Conservation (phyloP, 2,329 filamentous ascomycete genomes). For the Pseudogymnoascus sp. region DNA sequence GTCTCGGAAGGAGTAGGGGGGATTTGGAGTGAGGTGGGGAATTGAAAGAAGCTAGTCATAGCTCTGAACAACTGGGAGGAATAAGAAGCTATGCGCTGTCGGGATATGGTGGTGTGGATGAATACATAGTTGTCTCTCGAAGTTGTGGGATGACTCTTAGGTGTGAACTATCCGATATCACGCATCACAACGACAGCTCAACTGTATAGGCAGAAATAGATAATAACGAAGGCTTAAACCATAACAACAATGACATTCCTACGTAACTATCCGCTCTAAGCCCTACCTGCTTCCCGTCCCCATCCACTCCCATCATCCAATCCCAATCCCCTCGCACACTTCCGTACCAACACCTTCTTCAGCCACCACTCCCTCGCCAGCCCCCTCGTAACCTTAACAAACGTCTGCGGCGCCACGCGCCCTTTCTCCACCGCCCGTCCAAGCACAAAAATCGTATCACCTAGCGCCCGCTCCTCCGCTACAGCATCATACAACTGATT, state of each 20-base stretch:
- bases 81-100: neutral
- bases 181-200: neutral
- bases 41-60: neutral
- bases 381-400: slow-evolving; percentile 69
- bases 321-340: slow-evolving; percentile 72
- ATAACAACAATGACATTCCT: neutral
- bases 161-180: neutral
- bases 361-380: slow-evolving; percentile 74
- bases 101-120: neutral
- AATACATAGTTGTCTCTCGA: neutral
- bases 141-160: neutral
- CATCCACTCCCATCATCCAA: slow-evolving; percentile 31
- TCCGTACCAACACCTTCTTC: slow-evolving; percentile 72
- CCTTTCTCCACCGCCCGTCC: slow-evolving; percentile 68
- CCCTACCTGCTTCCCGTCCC: neutral
- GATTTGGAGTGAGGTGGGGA: neutral
- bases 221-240: neutral
- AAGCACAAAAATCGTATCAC: slow-evolving; percentile 79
- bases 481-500: slow-evolving; percentile 87
- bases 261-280: neutral
- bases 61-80: neutral
- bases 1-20: neutral
- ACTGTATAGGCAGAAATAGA: neutral
- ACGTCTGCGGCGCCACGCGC: slow-evolving; percentile 62
- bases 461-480: slow-evolving; percentile 79